Base-by-base conservation (phyloP, 2,329 filamentous ascomycete genomes). In the Botryosphaeria dothidea region DNA sequence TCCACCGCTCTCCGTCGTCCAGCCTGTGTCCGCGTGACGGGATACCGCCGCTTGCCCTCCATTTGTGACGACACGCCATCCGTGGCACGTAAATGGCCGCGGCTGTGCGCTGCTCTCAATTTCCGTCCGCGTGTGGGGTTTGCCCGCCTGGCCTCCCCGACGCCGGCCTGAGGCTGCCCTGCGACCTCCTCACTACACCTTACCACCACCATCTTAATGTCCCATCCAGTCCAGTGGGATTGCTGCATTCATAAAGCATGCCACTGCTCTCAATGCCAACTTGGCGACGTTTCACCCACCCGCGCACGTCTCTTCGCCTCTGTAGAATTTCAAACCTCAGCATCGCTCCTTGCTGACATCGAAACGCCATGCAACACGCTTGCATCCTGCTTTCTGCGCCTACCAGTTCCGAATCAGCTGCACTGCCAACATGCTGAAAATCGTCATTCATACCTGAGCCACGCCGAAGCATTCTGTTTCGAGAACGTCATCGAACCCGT, bases 71-170 rank as follows among this genome's bases (percentile, higher is more conserved):
- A 46, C 56, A 21, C 56, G 56, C 41, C 56, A 21, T 52, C 48
- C 25, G 48, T 31, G 48, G 48, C 54, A 43, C 54, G 38, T 43
- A 19, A 36, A 27, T 43, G 17, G 19, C 23, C 15, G 23, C 36
- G 56, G 25, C 56, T 60, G 56, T 60, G 56, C 56, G 23, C 52
- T 8, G 49, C 38, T 57, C 36, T 60, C 56, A 60, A 60, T 60
- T 34, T 60, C 41, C 38, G 56, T 34, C 56, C 2, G 25, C 56
- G 21, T 60, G 56, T 36, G 56, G 56, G 56, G 56, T 60, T n/a
- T 60, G 56, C 56, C 38, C 43, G 56, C 56, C 41, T 60, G 38
- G 25, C 29, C 49, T 17, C 31, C 31, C 34, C n/a, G 1, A 15
- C 21, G 6, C 15, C 52, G 19, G 4, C 19, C n/a, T 56, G 19